Conservation (phyloP, 2,329 filamentous ascomycete species). For the Xenosphaeropsis pyriputrescens region DNA sequence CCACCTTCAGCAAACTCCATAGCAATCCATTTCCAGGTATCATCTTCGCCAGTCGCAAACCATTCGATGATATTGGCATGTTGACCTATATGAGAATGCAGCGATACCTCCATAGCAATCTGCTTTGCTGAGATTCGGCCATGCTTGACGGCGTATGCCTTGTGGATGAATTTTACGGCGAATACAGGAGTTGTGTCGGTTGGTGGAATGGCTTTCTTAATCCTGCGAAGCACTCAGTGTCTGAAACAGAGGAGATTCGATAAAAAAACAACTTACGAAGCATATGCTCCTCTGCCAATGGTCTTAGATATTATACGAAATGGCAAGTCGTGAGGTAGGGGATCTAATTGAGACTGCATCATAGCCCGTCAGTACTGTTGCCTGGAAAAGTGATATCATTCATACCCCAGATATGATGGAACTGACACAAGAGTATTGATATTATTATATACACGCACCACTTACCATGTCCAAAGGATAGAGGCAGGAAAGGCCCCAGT, state of each 20-base stretch:
- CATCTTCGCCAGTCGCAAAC: constrained; percentile 76
- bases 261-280: constrained; percentile 51
- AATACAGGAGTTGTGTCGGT: constrained; percentile 62
- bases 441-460: constrained; percentile 1
- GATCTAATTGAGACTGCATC: constrained; percentile 76
- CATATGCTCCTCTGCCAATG: constrained; percentile 92
- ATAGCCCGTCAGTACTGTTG: constrained; percentile 11
- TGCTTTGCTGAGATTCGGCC: constrained; percentile 83
- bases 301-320: constrained; percentile 94
- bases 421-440: constrained; percentile 1
- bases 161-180: constrained; percentile 97
- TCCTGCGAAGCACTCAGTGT: constrained; percentile 9
- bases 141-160: constrained; percentile 80
- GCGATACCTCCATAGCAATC: constrained; percentile 77
- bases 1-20: constrained; percentile 96
- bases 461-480: constrained; percentile 12
- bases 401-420: constrained; percentile 1
- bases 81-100: constrained; percentile 77
- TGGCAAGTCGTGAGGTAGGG: constrained; percentile 70
- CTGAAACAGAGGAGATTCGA: not conserved
- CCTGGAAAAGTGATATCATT: constrained; percentile 6
- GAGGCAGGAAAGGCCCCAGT: not conserved
- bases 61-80: constrained; percentile 92
- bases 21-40: constrained; percentile 87
- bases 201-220: constrained; percentile 80